Evolutionary conservation across 306 rosid genomes (phyloP).

Genomic region (Pachyrhizus erosus): DNA sequence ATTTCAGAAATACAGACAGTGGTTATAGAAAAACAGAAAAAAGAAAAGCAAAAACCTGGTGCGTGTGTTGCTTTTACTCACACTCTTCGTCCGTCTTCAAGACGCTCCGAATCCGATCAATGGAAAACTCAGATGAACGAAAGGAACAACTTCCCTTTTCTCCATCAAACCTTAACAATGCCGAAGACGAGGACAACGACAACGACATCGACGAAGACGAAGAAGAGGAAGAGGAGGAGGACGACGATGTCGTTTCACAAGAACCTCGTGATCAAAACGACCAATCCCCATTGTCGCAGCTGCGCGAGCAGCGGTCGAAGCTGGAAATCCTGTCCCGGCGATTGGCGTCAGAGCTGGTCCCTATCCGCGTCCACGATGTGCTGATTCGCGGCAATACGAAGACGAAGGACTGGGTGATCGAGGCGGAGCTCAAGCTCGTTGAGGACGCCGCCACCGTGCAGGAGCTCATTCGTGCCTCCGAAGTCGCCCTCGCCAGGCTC

Average conservation of each 20-base stretch:
- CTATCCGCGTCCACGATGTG: conserved; percentile 86
- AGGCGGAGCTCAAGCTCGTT: conserved; percentile 75
- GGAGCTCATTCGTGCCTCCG: conserved; percentile 74
- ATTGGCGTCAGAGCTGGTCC: conserved; percentile 66
- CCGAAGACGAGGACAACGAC: conserved; percentile 41
- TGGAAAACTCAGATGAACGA: conserved; percentile 58
- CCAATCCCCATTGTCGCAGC: conserved; percentile 47
- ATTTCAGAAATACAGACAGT: not conserved
- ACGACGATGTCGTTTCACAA: conserved; percentile 31
- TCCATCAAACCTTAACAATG: conserved; percentile 55
- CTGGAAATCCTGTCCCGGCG: conserved; percentile 63
- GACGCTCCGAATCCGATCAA: conserved; percentile 36
- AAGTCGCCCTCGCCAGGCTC: conserved; percentile 70
- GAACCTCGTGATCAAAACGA: conserved; percentile 36
- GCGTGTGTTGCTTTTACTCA: conserved; percentile 31
- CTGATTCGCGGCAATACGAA: conserved; percentile 79
- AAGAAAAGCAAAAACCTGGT: not conserved
- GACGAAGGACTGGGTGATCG: conserved; percentile 85
- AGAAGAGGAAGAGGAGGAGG: conserved; percentile 45
- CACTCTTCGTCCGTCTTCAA: not conserved
- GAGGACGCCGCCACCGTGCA: conserved; percentile 72
- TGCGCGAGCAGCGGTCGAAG: conserved; percentile 60
- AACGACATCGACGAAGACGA: conserved; percentile 44
- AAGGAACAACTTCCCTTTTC: conserved; percentile 36
- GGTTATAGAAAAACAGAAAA: not conserved